Evolutionary conservation across 768 basidiomycete species (phyloP), one percentile per base, ranked within the genome.

Genomic region (Hysterangium stoloniferum): DNA sequence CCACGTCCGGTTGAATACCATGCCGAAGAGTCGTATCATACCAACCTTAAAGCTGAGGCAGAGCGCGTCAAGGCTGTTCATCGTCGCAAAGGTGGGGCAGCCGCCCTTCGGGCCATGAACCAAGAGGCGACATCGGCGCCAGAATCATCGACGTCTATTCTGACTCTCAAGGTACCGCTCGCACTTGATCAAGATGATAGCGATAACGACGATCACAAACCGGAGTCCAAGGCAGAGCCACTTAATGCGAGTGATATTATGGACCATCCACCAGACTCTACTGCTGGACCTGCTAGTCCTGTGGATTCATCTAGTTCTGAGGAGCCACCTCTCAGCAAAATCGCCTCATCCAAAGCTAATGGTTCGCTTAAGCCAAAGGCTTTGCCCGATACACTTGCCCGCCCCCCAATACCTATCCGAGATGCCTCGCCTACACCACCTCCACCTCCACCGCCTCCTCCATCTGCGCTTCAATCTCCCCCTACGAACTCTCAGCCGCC

Each of bases 1-100:
- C 86, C 87, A 4, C 75, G 87, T 4, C 86, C 86, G 6, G 82
- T 88, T 37, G 76, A 82, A 61, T 94, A 92, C 60, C 90, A 82
- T 55, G 68, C 84, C 0, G 82, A 87, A 61, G 77, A 76, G 2
- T 83, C 82, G 17, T 81, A 74, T 62, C 92, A 94, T 60, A 62
- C 68, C 29, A 76, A 74, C 11, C 55, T 77, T 44, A 76, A 71
- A 57, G 69, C 67, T 29, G 85, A 87, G 41, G 65, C 68, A 2
- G 86, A 86, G 35, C 59, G 71, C 48, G 70, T 70, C 13, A 81
- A 77, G 61, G 66, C 66, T 22, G 65, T 76, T 45, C 82, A 78
- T 71, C 78, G 80, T 68, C 76, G 78, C 57, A 42, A 31, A 37
- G 75, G 75, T 6, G 74, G 72, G 0, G 75, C 73, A 17, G 72